Evolutionary conservation across 371 early-diverging fungal genomes (phyloP), one percentile per base, ranked within the genome.

Genomic region (Smittium mucronatum): DNA sequence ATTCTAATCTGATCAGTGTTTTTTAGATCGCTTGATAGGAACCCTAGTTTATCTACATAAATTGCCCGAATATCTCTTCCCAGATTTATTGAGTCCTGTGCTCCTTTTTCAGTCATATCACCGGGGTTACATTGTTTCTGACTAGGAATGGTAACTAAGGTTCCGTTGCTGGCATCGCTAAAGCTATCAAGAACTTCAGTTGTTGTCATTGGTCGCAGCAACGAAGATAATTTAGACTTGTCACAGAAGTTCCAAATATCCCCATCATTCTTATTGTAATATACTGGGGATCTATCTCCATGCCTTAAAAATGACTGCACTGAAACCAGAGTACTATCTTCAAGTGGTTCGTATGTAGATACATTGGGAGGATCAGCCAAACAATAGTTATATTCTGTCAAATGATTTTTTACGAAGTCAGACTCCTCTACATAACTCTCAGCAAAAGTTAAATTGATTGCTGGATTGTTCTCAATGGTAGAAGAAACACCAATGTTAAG

Each of bases 71-170:
- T 76, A 1, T 75, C 73, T 15, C 74, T 69, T 36, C 86, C 86
- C 47, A 85, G 67, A 26, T 59, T 47, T 36, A 75, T 74, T 68
- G 83, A 84, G 70, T 85, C 84, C 28, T 68, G 63, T 34, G 78
- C 82, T 17, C 86, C 86, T 17, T 72, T 71, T 16, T 78, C 76
- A 0, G 86, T 85, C 67, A 85, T 72, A 67, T 85, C 81, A 25
- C 84, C 84, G 8, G 60, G 35, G n/a, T 74, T 75, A 63, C 82
- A 81, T 15, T 71, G 67, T 30, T 79, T 79, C 11, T 69, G 28
- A 76, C 74, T 80, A n/a, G 17, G 34, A 21, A 34, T 29, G 47
- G 8, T 30, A 28, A 2, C 28, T 31, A 58, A 31, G n/a, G 1
- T 60, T 15, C 26, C 58, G 36, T 26, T 72, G 32, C 1, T 58